A percentile compares a stretch with the other conserved stretches of the same genome.
phyloP scores from a whole-genome alignment of 306 rosid species.

The Benincasa hispida region DNA sequence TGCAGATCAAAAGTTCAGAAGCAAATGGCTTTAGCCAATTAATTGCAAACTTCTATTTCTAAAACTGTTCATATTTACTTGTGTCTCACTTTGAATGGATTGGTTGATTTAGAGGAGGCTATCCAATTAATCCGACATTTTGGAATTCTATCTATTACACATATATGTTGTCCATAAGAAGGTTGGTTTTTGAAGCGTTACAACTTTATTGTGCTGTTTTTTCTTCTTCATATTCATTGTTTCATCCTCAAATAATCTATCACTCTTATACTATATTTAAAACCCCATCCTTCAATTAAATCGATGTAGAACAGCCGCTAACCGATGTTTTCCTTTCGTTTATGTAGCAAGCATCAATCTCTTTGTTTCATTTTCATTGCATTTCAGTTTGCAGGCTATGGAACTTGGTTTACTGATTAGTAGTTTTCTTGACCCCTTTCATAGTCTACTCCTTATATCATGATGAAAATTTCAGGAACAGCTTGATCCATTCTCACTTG shows the following conservation, averaged over 20 bases:
- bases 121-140: neutral
- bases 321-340: neutral
- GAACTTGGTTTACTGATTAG: neutral
- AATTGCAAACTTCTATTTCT: neutral
- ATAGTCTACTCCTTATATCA: neutral
- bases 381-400: neutral
- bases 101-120: neutral
- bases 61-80: neutral
- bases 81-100: neutral
- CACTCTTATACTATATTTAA: neutral
- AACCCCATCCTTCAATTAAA: neutral
- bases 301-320: neutral
- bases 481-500: conserved; percentile 81
- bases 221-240: neutral
- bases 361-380: neutral
- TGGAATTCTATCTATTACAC: neutral
- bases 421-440: neutral
- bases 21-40: neutral
- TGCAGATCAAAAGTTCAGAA: neutral
- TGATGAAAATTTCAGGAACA: conserved; percentile 45
- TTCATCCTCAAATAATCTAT: neutral
- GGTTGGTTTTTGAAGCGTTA: neutral
- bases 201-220: neutral
- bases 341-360: neutral
- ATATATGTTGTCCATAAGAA: neutral